Evolutionary conservation across 2,329 filamentous ascomycete genomes (phyloP), one percentile per base, ranked within the genome.

Genomic region (Helicocarpus griseus): DNA sequence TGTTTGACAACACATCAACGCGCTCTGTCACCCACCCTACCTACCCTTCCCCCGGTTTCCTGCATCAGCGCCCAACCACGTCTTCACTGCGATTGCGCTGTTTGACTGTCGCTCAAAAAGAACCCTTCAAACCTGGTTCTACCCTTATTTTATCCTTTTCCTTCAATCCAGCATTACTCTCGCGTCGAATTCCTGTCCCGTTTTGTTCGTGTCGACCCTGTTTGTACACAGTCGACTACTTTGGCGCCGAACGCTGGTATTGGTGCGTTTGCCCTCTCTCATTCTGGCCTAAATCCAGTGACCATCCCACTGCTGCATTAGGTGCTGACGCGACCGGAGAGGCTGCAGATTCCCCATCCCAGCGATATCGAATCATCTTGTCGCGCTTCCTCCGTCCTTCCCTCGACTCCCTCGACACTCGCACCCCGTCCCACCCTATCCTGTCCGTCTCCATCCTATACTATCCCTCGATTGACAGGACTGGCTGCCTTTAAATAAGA

Each of bases 331-430:
- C 64, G 62, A 68, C 61, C 51, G 60, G 60, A 62, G 60, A 63
- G 58, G 61, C 65, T 69, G 68, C 66, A 71, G 68, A 63, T 61
- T 56, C 56, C 61, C 55, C 58, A 60, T 40, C 35, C 36, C 47
- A 43, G 36, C 48, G 26, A n/a, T 57, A 58, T 69, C 70, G 69
- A 73, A 74, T 73, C 70, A 73, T 52, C 59, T 56, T 19, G 29
- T 47, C 44, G 29, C 44, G 44, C 44, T 47, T 47, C 28, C 4
- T 35, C 29, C 19, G 9, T 47, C 44, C n/a, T 35, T 19, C 40
- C 5, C 19, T 11, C 28, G 22, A 14, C 17, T 21, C 13, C 19
- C 40, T 44, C n/a, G 40, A 44, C 19, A 22, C 44, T 47, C 40
- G 24, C 29, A 4, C 40, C 40, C 29, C 44, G 29, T 36, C 29